A percentile compares a stretch with the other conserved stretches of the same genome.
Conservation (phyloP, 2,329 filamentous ascomycete species). For the Colletotrichum viniferum region DNA sequence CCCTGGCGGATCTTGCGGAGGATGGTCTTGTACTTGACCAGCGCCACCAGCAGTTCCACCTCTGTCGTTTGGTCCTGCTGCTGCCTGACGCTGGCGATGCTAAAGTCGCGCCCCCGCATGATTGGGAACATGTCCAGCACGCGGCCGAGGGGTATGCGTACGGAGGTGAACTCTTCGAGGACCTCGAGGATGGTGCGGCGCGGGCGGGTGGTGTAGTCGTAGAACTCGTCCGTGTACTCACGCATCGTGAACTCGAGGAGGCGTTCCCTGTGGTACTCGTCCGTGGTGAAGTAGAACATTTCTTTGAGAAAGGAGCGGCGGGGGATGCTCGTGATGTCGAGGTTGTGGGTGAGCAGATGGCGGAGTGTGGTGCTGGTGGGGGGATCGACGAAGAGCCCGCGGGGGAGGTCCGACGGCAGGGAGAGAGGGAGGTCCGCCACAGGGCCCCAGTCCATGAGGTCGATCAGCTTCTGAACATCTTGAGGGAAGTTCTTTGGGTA, state of each 20-base stretch:
- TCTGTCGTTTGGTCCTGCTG: slow-evolving; percentile 34
- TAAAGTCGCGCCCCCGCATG: slow-evolving; percentile 91
- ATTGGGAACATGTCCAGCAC: slow-evolving; percentile 76
- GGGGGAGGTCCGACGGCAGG: slow-evolving; percentile 20
- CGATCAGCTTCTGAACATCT: slow-evolving; percentile 80
- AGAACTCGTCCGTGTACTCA: slow-evolving; percentile 86
- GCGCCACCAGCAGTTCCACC: slow-evolving; percentile 79
- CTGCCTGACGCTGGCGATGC: slow-evolving; percentile 77
- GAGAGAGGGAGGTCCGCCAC: slow-evolving; percentile 73
- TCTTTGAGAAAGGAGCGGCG: slow-evolving; percentile 83
- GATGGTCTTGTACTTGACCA: slow-evolving; percentile 90
- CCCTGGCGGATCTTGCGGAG: slow-evolving; percentile 84
- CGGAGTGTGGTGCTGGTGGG: slow-evolving; percentile 65
- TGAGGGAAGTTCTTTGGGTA: slow-evolving; percentile 85
- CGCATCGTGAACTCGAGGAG: slow-evolving; percentile 83
- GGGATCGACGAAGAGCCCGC: slow-evolving; percentile 40
- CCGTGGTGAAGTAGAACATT: slow-evolving; percentile 75
- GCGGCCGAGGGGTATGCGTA: slow-evolving; percentile 79
- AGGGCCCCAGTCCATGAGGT: slow-evolving; percentile 77
- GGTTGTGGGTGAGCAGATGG: slow-evolving; percentile 76
- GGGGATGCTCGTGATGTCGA: slow-evolving; percentile 91
- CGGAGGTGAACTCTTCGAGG: slow-evolving; percentile 84
- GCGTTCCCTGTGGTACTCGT: slow-evolving; percentile 77
- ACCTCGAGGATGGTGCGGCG: slow-evolving; percentile 91
- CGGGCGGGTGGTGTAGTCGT: slow-evolving; percentile 92